Base-by-base conservation (phyloP, 176 grass and related monocot species). In the Avena atlantica region DNA sequence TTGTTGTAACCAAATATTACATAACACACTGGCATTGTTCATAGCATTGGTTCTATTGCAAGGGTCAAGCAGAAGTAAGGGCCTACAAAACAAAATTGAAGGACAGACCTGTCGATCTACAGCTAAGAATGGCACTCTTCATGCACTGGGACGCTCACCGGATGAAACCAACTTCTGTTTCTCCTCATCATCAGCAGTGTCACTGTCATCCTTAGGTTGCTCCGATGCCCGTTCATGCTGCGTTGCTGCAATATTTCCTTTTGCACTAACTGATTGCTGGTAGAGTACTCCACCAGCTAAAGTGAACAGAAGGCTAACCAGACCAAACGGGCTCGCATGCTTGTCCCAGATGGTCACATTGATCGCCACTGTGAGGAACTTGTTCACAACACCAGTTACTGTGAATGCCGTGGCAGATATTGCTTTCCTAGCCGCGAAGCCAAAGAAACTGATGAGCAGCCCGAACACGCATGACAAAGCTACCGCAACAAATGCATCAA, bases 281-380 rank as follows among this genome's bases (percentile, higher is more conserved):
- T 97, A 97, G 57, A 97, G 85, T 25, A 94, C 70, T 24, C 92
- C 95, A 42, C 95, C 95, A 48, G 87, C 74, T 55, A 97, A 88
- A 59, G 90, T 97, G 68, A 85, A 91, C 49, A 97, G 21, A 79
- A 97, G 74, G 91, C 90, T 84, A 70, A 92, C 76, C 68, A 86
- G 91, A 88, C 92, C 92, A 0, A 66, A 55, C 9, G 70, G 2
- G 31, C 40, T 85, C 0, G 92, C 84, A 14, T 97, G 95, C 81
- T 94, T 97, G 81, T 97, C 92, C 95, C 95, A 97, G 74, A 97
- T 97, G 78, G 87, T 63, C 7, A 94, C 95, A 87, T 97, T 97
- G 74, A 97, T 97, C 5, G 61, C 92, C 37, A 97, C 95, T 0
- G 95, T 94, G 61, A 97, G 85, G 85, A 97, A 91, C 84, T 94